Conservation (phyloP, 495 filamentous ascomycete genomes). For the Thozetella sp. region DNA sequence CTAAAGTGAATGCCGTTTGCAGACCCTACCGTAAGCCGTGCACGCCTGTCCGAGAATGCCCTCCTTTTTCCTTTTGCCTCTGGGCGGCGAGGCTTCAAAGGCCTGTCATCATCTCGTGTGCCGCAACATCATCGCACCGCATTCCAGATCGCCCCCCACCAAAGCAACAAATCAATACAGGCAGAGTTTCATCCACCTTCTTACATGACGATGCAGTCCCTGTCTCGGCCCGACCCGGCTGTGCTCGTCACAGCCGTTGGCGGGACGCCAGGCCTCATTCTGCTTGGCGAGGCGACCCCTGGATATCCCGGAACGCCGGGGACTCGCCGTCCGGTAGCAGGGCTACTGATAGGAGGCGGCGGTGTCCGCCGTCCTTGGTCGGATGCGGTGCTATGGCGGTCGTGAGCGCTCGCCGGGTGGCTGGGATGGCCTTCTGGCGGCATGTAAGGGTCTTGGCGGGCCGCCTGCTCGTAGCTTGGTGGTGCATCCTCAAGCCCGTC, state of each 20-base stretch:
- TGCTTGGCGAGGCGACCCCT: constrained; percentile 15
- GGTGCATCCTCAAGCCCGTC: constrained; percentile 66
- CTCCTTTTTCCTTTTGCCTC: no score
- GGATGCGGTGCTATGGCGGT: not conserved
- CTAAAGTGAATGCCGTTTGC: no score
- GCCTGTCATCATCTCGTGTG: no score
- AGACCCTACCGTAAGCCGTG: no score
- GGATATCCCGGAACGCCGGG: constrained; percentile 10
- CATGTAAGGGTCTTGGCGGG: constrained; percentile 62
- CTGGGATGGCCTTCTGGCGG: constrained; percentile 62
- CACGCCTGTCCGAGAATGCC: no score
- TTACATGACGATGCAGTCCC: constrained; percentile 38
- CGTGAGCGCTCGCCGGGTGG: constrained; percentile 45
- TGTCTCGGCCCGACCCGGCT: constrained; percentile 11
- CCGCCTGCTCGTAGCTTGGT: constrained; percentile 82
- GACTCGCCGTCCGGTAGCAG: constrained; percentile 16
- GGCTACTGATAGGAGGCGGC: constrained; percentile 9
- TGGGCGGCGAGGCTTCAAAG: no score
- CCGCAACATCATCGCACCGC: no score
- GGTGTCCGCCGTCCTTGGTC: not conserved
- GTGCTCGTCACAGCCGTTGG: constrained; percentile 11
- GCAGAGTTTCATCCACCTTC: constrained; percentile 7
- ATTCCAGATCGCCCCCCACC: no score
- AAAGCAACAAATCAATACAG: constrained; percentile 5
- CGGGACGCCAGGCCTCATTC: constrained; percentile 23